These are phyloP conservation scores for Penicillium maclennaniae DNA, from an alignment of 495 filamentous ascomycete genomes.

Conservation along the genomic window DNA sequence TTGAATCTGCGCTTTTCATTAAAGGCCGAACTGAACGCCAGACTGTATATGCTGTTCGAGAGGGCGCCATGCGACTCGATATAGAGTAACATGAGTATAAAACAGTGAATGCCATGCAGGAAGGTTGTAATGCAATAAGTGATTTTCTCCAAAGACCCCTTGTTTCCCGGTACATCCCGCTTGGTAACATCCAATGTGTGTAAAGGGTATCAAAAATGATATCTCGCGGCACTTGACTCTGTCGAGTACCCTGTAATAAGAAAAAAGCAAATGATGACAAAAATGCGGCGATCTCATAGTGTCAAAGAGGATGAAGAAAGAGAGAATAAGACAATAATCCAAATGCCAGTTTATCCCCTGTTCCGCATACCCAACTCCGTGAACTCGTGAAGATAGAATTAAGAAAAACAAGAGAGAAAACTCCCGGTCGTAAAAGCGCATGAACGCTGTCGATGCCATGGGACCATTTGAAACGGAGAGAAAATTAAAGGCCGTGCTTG, in stretches of 20 bases:
- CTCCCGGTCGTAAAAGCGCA: conserved; percentile 23
- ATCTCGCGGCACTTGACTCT: conserved; percentile 7
- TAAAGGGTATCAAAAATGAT: conserved; percentile 32
- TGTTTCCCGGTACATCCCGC: conserved; percentile 9
- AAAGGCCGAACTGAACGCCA: neutral
- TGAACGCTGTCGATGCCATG: conserved; percentile 25
- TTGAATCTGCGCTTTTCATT: neutral
- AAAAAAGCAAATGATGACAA: conserved; percentile 6
- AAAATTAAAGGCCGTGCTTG: conserved; percentile 17
- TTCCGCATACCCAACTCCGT: conserved; percentile 22
- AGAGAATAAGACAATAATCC: conserved; percentile 11
- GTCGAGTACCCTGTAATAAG: neutral
- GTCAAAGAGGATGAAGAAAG: conserved; percentile 10
- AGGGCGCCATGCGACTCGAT: neutral
- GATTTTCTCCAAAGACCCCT: conserved; percentile 10
- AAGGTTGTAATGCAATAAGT: neutral
- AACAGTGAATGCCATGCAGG: neutral
- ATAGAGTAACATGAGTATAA: neutral
- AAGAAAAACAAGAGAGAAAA: conserved; percentile 2
- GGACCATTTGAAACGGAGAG: conserved; percentile 8
- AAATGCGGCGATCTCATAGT: conserved; percentile 25
- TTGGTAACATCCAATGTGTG: conserved; percentile 16
- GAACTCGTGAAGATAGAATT: conserved; percentile 22
- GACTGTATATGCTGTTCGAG: neutral
- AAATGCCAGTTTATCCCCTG: conserved; percentile 29